Conservation (phyloP, 768 basidiomycete genomes). For the Suillus americanus region DNA sequence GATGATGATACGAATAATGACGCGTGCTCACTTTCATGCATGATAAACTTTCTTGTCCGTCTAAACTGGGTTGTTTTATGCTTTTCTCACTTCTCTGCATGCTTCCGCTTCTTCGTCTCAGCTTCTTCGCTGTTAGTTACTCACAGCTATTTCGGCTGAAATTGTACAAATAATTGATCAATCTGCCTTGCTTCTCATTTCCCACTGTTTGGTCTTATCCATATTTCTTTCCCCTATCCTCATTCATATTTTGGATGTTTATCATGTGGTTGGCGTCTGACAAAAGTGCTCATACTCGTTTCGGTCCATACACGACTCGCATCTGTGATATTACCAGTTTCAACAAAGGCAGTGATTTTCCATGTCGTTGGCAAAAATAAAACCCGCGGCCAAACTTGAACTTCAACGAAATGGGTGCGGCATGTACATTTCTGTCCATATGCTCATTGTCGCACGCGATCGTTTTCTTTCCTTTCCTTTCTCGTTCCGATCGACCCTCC, state of each 20-base stretch:
- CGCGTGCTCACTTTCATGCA: constrained; percentile 2
- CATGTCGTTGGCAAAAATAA: background rate
- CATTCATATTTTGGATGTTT: constrained; percentile 1
- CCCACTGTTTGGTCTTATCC: constrained; percentile 27
- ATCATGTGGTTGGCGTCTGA: constrained; percentile 1
- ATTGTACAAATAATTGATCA: constrained; percentile 33
- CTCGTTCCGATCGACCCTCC: background rate
- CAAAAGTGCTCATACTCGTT: constrained; percentile 14
- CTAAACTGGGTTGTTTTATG: constrained; percentile 16
- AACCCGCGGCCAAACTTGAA: background rate
- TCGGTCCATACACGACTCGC: background rate
- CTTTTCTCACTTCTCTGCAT: constrained; percentile 18
- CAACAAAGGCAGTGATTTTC: background rate
- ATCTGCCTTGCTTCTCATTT: constrained; percentile 10
- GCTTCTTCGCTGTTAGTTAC: constrained; percentile 25
- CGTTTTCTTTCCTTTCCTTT: constrained; percentile 8
- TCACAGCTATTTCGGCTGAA: constrained; percentile 24
- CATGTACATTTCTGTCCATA: constrained; percentile 8
- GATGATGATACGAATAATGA: constrained; percentile 35
- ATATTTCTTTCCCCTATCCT: background rate
- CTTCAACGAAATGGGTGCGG: constrained; percentile 6
- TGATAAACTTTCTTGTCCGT: constrained; percentile 6
- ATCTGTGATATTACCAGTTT: background rate
- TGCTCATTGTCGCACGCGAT: background rate
- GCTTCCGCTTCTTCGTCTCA: constrained; percentile 9